Conservation (phyloP, 2,329 filamentous ascomycete genomes). For the Arthrinium puccinioides region DNA sequence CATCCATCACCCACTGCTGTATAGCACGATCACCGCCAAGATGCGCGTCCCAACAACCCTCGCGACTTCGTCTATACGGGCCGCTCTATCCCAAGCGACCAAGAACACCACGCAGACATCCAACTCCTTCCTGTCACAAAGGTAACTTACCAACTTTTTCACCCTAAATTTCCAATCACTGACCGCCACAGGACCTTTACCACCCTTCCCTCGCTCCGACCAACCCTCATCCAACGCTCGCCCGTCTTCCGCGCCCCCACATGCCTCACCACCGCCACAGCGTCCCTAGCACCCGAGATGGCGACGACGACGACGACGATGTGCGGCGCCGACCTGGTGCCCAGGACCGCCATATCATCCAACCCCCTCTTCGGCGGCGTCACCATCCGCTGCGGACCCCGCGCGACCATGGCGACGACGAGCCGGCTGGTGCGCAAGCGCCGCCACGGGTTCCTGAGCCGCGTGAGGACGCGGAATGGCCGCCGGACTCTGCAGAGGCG, state of each 20-base stretch:
- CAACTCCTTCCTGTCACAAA: background rate
- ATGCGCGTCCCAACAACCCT: slow-evolving; percentile 1
- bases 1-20: background rate
- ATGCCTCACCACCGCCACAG: slow-evolving; percentile 16
- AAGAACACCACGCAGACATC: background rate
- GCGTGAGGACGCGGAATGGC: slow-evolving; percentile 42
- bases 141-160: background rate
- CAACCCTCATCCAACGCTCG: slow-evolving; percentile 27
- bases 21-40: background rate
- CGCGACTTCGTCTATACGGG: slow-evolving; percentile 2
- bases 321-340: slow-evolving; percentile 22
- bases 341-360: slow-evolving; percentile 36
- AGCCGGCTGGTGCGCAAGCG: slow-evolving; percentile 53
- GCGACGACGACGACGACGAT: slow-evolving; percentile 9
- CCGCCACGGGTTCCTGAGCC: slow-evolving; percentile 48
- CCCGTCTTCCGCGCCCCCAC: slow-evolving; percentile 20
- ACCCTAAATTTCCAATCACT: background rate
- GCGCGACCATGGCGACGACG: slow-evolving; percentile 48
- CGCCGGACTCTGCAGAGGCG: slow-evolving; percentile 45
- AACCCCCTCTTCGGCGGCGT: slow-evolving; percentile 41
- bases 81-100: slow-evolving; percentile 3
- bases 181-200: slow-evolving; percentile 34
- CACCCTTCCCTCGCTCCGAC: slow-evolving; percentile 43
- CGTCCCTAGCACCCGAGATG: slow-evolving; percentile 10
- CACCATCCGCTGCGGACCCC: slow-evolving; percentile 52